phyloP scores from a whole-genome alignment of 1,284 basidiomycete species.

The Baeospora myosura region DNA sequence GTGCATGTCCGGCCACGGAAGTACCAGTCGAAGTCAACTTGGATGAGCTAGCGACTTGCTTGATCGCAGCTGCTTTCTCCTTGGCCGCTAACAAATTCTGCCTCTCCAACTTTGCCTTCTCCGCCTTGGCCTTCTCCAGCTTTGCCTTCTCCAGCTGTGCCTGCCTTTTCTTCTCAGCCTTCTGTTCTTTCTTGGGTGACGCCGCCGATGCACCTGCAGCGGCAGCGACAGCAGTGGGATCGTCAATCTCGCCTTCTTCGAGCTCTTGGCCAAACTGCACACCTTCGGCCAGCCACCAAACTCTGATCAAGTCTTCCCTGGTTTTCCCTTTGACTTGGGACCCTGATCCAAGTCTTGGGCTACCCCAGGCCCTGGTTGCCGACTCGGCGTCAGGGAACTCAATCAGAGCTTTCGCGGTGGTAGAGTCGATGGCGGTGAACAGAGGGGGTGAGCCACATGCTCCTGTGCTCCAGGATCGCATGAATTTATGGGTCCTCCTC shows the following conservation, averaged over 20 bases:
- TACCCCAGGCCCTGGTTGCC: constrained; percentile 43
- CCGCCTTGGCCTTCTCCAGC: constrained; percentile 23
- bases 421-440: constrained; percentile 30
- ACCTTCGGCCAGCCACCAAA: constrained; percentile 44
- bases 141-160: constrained; percentile 34
- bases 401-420: constrained; percentile 41
- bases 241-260: constrained; percentile 34
- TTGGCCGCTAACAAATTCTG: constrained; percentile 6
- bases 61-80: constrained; percentile 4
- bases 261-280: constrained; percentile 26
- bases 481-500: constrained; percentile 34
- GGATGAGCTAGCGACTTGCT: background rate
- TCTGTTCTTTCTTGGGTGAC: constrained; percentile 17
- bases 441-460: constrained; percentile 31
- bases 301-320: constrained; percentile 41
- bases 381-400: constrained; percentile 41
- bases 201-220: constrained; percentile 22
- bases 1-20: no score
- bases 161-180: constrained; percentile 26
- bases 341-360: constrained; percentile 32
- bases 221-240: constrained; percentile 18
- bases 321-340: constrained; percentile 34
- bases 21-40: no score
- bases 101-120: constrained; percentile 22
- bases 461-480: constrained; percentile 37